A percentile compares a stretch with the other conserved stretches of the same genome.
These are phyloP conservation scores for Nemania sp. DNA, from an alignment of 2,329 filamentous ascomycete species.

Conservation along the genomic window DNA sequence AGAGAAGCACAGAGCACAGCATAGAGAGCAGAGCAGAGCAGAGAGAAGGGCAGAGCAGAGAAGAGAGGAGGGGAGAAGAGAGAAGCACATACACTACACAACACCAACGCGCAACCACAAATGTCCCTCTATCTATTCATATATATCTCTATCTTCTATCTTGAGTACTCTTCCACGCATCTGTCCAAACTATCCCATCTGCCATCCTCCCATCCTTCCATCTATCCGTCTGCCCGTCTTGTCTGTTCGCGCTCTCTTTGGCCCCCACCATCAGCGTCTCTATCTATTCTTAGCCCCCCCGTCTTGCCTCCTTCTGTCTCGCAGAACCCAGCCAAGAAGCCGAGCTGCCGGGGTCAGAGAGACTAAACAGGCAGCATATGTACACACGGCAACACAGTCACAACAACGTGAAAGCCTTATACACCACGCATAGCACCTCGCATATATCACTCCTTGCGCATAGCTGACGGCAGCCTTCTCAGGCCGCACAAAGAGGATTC, in stretches of 20 bases:
- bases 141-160: too few species aligned
- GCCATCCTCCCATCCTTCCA: too few species aligned
- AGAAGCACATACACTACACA: background rate
- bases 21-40: background rate
- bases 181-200: too few species aligned
- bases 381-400: background rate
- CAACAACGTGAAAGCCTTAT: background rate
- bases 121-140: too few species aligned
- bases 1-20: too few species aligned
- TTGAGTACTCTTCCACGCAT: too few species aligned
- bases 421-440: background rate
- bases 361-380: background rate
- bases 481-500: slow-evolving; percentile 48
- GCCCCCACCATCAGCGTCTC: slow-evolving; percentile 3
- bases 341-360: too few species aligned
- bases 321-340: background rate
- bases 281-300: slow-evolving; percentile 3
- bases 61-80: background rate
- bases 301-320: background rate
- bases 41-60: background rate
- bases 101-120: too few species aligned
- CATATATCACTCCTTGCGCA: too few species aligned
- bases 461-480: slow-evolving; percentile 40
- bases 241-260: background rate
- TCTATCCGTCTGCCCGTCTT: background rate